phyloP scores from a whole-genome alignment of 2,329 filamentous ascomycete species.

The Proliferodiscus dingleyae region DNA sequence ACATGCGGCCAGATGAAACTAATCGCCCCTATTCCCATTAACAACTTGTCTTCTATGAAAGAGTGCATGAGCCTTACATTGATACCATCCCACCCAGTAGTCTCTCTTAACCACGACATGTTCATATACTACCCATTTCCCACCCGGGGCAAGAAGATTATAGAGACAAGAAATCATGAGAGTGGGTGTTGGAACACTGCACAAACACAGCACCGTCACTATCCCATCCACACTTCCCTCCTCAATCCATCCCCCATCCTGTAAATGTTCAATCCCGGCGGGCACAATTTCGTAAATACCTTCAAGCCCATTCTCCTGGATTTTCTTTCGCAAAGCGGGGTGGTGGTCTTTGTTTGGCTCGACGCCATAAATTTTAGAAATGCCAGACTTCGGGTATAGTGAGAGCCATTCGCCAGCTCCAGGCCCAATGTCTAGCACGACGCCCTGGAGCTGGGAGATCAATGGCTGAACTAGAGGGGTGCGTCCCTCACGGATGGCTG shows the following conservation, averaged over 20 bases:
- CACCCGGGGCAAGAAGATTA: slow-evolving; percentile 24
- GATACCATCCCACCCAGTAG: slow-evolving; percentile 20
- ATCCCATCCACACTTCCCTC: slow-evolving; percentile 31
- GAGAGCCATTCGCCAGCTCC: slow-evolving; percentile 59
- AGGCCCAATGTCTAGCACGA: slow-evolving; percentile 52
- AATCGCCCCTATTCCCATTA: slow-evolving; percentile 18
- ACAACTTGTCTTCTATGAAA: background rate
- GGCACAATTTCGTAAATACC: slow-evolving; percentile 58
- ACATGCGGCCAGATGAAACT: slow-evolving; percentile 27
- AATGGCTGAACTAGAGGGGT: slow-evolving; percentile 43
- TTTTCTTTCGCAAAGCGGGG: slow-evolving; percentile 39
- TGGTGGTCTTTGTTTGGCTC: slow-evolving; percentile 58
- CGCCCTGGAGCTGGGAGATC: slow-evolving; percentile 18
- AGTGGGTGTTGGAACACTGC: slow-evolving; percentile 21
- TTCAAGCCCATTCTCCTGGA: slow-evolving; percentile 48
- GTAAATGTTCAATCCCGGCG: slow-evolving; percentile 56
- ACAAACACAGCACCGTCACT: slow-evolving; percentile 28
- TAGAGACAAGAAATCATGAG: slow-evolving; percentile 25
- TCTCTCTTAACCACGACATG: slow-evolving; percentile 24
- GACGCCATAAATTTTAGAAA: slow-evolving; percentile 52
- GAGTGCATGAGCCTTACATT: slow-evolving; percentile 19
- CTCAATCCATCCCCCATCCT: slow-evolving; percentile 38
- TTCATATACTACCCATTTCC: slow-evolving; percentile 28
- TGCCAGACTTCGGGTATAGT: slow-evolving; percentile 36
- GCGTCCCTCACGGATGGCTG: slow-evolving; percentile 41